phyloP scores from a whole-genome alignment of 768 basidiomycete genomes.

The Lentinus brumalis region DNA sequence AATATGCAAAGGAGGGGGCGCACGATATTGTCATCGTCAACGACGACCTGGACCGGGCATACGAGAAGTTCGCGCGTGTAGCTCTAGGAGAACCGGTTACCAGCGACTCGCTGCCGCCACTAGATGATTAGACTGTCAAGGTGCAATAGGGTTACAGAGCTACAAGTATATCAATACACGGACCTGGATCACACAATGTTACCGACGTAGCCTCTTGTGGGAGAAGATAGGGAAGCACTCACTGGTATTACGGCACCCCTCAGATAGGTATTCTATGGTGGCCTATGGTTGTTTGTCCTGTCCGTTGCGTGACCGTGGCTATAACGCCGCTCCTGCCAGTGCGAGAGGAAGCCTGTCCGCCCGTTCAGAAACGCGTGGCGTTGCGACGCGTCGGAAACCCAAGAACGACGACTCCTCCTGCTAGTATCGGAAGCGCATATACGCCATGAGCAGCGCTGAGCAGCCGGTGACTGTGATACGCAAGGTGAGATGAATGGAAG shows the following conservation, averaged over 20 bases:
- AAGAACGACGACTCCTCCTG: neutral
- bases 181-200: slow-evolving; percentile 4
- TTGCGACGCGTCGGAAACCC: neutral
- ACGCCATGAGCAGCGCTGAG: slow-evolving; percentile 85
- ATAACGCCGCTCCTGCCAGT: neutral
- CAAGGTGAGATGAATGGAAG: neutral
- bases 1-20: slow-evolving; percentile 75
- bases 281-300: neutral
- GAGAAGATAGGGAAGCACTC: neutral
- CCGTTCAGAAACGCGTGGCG: neutral
- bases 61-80: slow-evolving; percentile 71
- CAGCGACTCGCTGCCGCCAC: slow-evolving; percentile 66
- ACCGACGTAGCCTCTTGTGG: neutral
- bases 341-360: slow-evolving; percentile 8
- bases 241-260: slow-evolving; percentile 17
- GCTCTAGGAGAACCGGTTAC: slow-evolving; percentile 67
- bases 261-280: neutral
- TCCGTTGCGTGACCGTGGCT: neutral
- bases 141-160: slow-evolving; percentile 3
- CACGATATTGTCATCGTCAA: slow-evolving; percentile 91
- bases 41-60: slow-evolving; percentile 84
- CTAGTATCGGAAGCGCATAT: slow-evolving; percentile 66
- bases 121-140: slow-evolving; percentile 48
- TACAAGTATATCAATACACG: slow-evolving; percentile 21
- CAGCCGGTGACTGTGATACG: slow-evolving; percentile 75